Percentiles rank a stretch among this genome's conserved stretches.
phyloP scores from a whole-genome alignment of 257 asterid species.

The Solanum pinnatisectum region DNA sequence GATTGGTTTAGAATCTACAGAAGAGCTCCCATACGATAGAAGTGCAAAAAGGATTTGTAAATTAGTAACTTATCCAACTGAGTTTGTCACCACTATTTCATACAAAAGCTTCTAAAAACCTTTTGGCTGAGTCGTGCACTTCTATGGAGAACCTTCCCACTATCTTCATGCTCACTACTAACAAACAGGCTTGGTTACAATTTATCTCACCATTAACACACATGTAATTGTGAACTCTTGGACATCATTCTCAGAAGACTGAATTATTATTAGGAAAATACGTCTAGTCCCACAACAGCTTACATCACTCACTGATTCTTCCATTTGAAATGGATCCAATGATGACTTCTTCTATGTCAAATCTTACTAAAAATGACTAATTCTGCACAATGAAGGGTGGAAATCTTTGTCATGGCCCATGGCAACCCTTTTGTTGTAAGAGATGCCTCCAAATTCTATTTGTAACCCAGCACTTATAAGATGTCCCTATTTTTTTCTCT shows the following conservation, averaged over 20 bases:
- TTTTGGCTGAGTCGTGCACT: not conserved
- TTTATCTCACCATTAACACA: not conserved
- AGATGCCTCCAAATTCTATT: not conserved
- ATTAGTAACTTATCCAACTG: not conserved
- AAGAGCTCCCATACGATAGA: not conserved
- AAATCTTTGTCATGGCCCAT: not conserved
- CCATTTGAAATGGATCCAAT: not conserved
- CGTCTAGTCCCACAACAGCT: not conserved
- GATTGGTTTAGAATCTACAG: not conserved
- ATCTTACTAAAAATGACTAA: not conserved
- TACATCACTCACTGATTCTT: not conserved
- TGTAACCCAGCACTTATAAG: not conserved
- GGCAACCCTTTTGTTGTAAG: not conserved
- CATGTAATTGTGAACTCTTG: not conserved
- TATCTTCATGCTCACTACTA: not conserved
- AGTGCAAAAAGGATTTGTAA: not conserved
- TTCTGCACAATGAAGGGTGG: not conserved
- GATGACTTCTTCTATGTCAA: not conserved
- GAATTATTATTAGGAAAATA: not conserved
- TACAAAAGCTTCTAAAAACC: not conserved
- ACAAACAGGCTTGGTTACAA: not conserved
- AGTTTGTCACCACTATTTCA: not conserved
- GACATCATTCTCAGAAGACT: not conserved
- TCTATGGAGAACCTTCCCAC: not conserved
- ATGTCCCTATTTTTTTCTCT: not conserved